A percentile compares a stretch with the other conserved stretches of the same genome.
Conservation (phyloP, 1,284 basidiomycete species). For the Melampsora americana region DNA sequence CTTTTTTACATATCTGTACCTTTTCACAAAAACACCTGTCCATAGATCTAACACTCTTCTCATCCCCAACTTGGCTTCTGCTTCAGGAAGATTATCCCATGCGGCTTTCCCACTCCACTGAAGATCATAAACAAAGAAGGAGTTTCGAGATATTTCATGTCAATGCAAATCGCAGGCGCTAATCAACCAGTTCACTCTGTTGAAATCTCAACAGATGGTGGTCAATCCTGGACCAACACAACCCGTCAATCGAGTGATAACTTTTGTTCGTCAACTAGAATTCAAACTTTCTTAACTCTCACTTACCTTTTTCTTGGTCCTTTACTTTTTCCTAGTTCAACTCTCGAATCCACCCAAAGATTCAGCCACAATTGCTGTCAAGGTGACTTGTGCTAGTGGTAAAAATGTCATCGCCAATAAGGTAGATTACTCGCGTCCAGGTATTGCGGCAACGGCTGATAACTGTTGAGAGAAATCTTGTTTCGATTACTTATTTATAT, state of each 20-base stretch:
- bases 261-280: slow-evolving; percentile 16
- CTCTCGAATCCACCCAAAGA: not conserved
- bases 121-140: slow-evolving; percentile 30
- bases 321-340: slow-evolving; percentile 6
- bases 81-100: slow-evolving; percentile 28
- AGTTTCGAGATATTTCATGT: slow-evolving; percentile 13
- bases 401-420: slow-evolving; percentile 6
- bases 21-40: too few relatives aligned
- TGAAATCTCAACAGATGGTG: slow-evolving; percentile 1
- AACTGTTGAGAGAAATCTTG: not conserved
- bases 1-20: too few relatives aligned
- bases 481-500: not conserved
- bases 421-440: slow-evolving; percentile 4
- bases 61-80: not conserved
- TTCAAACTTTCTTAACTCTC: not conserved
- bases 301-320: not conserved
- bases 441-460: not conserved
- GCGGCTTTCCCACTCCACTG: slow-evolving; percentile 16
- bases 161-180: slow-evolving; percentile 28
- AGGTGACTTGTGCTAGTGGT: slow-evolving; percentile 15
- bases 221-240: not conserved
- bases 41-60: not conserved
- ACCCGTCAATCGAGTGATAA: slow-evolving; percentile 4
- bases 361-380: not conserved
- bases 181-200: slow-evolving; percentile 16